A percentile compares a stretch with the other conserved stretches of the same genome.
Conservation (phyloP, 306 rosid genomes). For the Quercus cerris region DNA sequence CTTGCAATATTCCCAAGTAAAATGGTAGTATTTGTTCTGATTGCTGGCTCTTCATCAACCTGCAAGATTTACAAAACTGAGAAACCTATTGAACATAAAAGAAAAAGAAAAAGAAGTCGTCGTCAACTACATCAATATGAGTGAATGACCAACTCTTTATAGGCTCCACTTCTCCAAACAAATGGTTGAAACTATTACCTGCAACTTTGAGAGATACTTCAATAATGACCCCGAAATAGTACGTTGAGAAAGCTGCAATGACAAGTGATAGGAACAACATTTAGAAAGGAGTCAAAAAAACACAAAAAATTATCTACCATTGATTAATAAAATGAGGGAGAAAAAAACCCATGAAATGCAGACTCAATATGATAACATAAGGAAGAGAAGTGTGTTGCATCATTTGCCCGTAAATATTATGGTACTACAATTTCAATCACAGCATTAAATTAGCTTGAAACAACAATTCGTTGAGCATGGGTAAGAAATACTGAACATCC, state of each 20-base stretch:
- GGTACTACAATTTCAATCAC: background rate
- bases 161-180: background rate
- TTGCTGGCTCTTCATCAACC: constrained; percentile 99
- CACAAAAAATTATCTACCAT: background rate
- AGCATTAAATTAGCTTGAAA: background rate
- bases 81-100: constrained; percentile 7
- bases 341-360: background rate
- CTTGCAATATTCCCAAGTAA: constrained; percentile 91
- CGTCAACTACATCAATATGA: constrained; percentile 4
- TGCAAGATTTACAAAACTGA: constrained; percentile 34
- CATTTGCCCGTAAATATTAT: background rate
- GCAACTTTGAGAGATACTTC: constrained; percentile 96
- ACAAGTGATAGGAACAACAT: constrained; percentile 5
- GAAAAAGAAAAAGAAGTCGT: background rate
- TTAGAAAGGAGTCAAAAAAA: constrained; percentile 8
- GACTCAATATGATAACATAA: background rate
- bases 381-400: background rate
- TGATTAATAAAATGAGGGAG: constrained; percentile 5
- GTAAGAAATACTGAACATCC: background rate
- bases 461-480: background rate
- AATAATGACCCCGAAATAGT: constrained; percentile 90
- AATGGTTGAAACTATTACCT: constrained; percentile 55
- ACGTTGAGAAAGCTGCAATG: constrained; percentile 89
- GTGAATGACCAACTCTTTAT: background rate
- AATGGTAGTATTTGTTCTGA: constrained; percentile 96